Evolutionary conservation across 2,329 filamentous ascomycete species (phyloP), one percentile per base, ranked within the genome.

Genomic region (Westerdykella sp.): DNA sequence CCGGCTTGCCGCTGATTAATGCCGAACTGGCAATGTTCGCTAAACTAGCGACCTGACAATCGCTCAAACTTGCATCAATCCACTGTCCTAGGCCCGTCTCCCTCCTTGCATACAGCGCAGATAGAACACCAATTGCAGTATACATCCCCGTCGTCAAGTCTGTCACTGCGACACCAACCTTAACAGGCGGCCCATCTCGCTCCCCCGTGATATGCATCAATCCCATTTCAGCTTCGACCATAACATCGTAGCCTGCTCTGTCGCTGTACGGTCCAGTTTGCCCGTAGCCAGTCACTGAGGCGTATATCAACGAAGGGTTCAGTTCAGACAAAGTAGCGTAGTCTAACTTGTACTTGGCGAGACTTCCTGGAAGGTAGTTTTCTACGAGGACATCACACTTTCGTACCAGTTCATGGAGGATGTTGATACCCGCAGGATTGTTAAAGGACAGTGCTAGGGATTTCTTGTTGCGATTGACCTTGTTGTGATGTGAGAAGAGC

Each of bases 201-300:
- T 81, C 80, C 14, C 93, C 93, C 0, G 93, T 98, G 55, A 98
- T 97, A 69, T 98, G 93, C 93, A 97, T 97, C 43, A 98, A 72
- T 1, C 93, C 93, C 72, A 97, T 93, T 66, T 97, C 93, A 34
- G 90, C 93, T 71, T 97, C 93, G 5, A 98, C 90, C 91, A 98
- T 97, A 55, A 98, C 93, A 68, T 98, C 93, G 74, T 97, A 98
- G 7, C 93, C 93, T 2, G 93, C 89, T 11, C 93, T 79, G 50
- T 82, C 79, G 11, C 83, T 80, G 67, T 93, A 95, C 0, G 93
- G 91, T 0, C 93, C 93, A 1, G 86, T 95, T 66, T 97, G 93
- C 1, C 93, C 93, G 59, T 96, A 97, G 1, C 93, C 93, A 0
- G 93, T 97, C 53, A 97, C 94, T 51, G 88, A 95, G 7, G 91